These are phyloP conservation scores for Pseudonectria foliicola DNA, from an alignment of 2,329 filamentous ascomycete species.

Conservation along the genomic window DNA sequence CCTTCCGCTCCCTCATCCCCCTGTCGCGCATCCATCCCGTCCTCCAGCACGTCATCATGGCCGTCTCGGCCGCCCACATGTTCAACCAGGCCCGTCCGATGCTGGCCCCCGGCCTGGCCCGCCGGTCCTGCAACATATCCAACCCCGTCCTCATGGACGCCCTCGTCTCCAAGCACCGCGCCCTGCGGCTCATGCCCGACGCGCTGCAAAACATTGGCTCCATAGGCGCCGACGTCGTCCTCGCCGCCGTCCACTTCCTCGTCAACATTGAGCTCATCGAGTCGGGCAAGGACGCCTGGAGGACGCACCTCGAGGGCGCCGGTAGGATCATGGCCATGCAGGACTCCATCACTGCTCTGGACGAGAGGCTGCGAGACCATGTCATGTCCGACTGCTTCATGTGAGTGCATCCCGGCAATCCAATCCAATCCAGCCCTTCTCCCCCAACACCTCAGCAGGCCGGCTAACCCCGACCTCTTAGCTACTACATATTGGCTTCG, in stretches of 20 bases:
- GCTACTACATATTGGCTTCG: slow-evolving; percentile 40
- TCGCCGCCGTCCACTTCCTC: slow-evolving; percentile 42
- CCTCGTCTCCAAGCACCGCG: slow-evolving; percentile 38
- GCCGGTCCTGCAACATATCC: slow-evolving; percentile 16
- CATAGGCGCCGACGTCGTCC: slow-evolving; percentile 32
- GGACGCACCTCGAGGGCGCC: slow-evolving; percentile 39
- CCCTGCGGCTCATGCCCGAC: slow-evolving; percentile 33
- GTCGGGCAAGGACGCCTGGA: slow-evolving; percentile 41
- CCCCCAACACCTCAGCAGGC: too few species aligned
- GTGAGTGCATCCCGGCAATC: slow-evolving; percentile 18
- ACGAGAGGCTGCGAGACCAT: slow-evolving; percentile 35
- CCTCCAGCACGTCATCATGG: slow-evolving; percentile 40
- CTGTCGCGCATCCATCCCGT: slow-evolving; percentile 34
- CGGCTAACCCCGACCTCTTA: slow-evolving; percentile 12
- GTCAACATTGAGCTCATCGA: slow-evolving; percentile 45
- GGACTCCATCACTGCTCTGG: slow-evolving; percentile 24
- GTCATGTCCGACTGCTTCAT: slow-evolving; percentile 43
- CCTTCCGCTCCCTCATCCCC: slow-evolving; percentile 38
- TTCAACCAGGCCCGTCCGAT: slow-evolving; percentile 33
- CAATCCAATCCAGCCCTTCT: too few species aligned
- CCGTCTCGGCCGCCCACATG: slow-evolving; percentile 42
- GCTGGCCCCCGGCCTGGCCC: slow-evolving; percentile 19
- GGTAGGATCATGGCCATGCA: slow-evolving; percentile 36
- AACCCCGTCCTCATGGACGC: slow-evolving; percentile 34
- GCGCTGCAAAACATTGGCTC: slow-evolving; percentile 33